phyloP scores from a whole-genome alignment of 495 filamentous ascomycete species.

The Penicillium malachiteum region DNA sequence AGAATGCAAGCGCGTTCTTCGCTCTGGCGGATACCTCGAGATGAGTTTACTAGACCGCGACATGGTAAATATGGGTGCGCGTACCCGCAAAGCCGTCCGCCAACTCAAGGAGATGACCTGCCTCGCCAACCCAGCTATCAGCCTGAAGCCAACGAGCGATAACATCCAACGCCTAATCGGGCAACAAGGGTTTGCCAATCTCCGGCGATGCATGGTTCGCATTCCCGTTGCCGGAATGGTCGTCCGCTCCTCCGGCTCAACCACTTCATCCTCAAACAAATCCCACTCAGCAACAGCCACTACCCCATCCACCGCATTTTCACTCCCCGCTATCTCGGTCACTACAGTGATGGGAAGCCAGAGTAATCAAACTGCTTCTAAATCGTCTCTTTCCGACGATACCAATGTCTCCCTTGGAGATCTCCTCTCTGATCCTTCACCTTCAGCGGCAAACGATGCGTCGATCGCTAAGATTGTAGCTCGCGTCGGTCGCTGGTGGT shows the following conservation, averaged over 20 bases:
- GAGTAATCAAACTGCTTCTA: constrained; percentile 20
- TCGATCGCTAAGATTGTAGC: constrained; percentile 89
- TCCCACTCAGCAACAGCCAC: constrained; percentile 25
- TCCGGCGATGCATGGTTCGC: constrained; percentile 84
- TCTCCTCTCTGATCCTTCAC: constrained; percentile 61
- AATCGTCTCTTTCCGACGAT: constrained; percentile 39
- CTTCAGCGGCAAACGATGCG: constrained; percentile 62
- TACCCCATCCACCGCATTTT: constrained; percentile 29
- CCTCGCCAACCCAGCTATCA: constrained; percentile 57
- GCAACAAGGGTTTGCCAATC: constrained; percentile 74
- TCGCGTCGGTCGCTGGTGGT: constrained; percentile 95
- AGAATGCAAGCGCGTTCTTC: constrained; percentile 87
- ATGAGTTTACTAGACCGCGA: constrained; percentile 81
- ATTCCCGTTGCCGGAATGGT: constrained; percentile 82
- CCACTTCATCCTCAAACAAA: constrained; percentile 33
- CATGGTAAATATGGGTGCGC: constrained; percentile 82
- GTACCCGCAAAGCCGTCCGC: constrained; percentile 72
- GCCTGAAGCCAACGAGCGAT: constrained; percentile 74
- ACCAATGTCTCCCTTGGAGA: constrained; percentile 63
- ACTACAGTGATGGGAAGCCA: constrained; percentile 23
- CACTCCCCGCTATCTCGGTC: constrained; percentile 27
- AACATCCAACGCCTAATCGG: constrained; percentile 74
- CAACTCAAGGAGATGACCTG: constrained; percentile 75
- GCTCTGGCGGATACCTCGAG: constrained; percentile 87
- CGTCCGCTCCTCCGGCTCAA: constrained; percentile 37